phyloP scores from a whole-genome alignment of 352 stramenopile genomes.

The Paralagenidium karlingii region DNA sequence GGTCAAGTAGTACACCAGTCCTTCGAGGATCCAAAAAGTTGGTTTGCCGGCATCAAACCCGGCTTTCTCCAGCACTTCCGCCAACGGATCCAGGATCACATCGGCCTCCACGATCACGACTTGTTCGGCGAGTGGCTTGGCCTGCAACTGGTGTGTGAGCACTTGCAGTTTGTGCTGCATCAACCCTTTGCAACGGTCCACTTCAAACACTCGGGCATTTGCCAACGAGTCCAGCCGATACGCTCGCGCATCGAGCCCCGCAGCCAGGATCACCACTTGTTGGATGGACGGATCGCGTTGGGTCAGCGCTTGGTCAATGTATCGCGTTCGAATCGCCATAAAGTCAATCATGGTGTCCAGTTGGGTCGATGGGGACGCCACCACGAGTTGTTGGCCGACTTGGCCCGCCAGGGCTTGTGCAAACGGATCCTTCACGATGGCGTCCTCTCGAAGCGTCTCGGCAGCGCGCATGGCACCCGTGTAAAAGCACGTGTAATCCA shows the following conservation, averaged over 20 bases:
- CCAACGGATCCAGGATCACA: slow-evolving; percentile 33
- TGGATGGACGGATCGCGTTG: slow-evolving; percentile 19
- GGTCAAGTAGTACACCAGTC: slow-evolving; percentile 30
- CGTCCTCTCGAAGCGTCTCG: slow-evolving; percentile 17
- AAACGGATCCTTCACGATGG: slow-evolving; percentile 24
- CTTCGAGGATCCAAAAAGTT: slow-evolving; percentile 46
- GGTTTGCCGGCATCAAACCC: slow-evolving; percentile 26
- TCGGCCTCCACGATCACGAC: slow-evolving; percentile 30
- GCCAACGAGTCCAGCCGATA: slow-evolving; percentile 25
- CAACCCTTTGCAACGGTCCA: slow-evolving; percentile 28
- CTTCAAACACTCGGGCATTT: slow-evolving; percentile 28
- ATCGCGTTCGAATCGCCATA: slow-evolving; percentile 24
- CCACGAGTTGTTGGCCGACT: slow-evolving; percentile 1
- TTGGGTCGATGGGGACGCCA: slow-evolving; percentile 1
- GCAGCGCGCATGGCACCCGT: slow-evolving; percentile 20
- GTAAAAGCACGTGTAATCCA: too few species aligned
- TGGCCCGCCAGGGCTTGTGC: slow-evolving; percentile 23
- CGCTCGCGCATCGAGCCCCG: slow-evolving; percentile 32
- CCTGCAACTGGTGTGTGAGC: slow-evolving; percentile 11
- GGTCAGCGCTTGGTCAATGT: slow-evolving; percentile 31
- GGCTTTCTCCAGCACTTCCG: slow-evolving; percentile 14
- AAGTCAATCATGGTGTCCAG: slow-evolving; percentile 8
- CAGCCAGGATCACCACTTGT: slow-evolving; percentile 37
- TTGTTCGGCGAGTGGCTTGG: slow-evolving; percentile 15
- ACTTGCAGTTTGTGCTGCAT: slow-evolving; percentile 31